Conservation (phyloP, 257 asterid species). For the Solanum piurae region DNA sequence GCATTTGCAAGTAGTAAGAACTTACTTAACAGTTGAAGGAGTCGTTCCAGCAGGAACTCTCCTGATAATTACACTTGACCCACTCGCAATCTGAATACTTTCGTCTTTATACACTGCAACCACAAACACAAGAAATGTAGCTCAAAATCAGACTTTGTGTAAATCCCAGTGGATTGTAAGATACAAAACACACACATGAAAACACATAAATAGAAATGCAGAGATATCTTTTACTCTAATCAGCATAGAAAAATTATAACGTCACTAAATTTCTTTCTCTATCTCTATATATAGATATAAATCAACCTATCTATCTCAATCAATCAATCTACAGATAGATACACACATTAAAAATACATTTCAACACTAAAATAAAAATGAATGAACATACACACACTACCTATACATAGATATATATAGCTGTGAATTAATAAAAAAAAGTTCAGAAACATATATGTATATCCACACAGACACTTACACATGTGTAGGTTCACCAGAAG, state of each 20-base stretch:
- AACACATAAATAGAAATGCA: background rate
- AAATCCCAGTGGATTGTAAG: background rate
- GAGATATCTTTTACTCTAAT: background rate
- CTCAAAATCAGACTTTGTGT: background rate
- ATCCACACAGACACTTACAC: background rate
- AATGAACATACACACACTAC: background rate
- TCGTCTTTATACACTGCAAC: slow-evolving; percentile 50
- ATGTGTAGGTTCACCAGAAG: background rate
- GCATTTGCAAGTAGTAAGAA: background rate
- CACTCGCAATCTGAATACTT: slow-evolving; percentile 49
- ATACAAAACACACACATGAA: background rate
- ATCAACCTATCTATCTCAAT: background rate
- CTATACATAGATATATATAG: background rate
- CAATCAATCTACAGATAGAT: background rate
- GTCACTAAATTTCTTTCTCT: background rate
- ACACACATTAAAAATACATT: background rate
- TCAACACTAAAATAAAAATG: background rate
- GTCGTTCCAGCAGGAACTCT: slow-evolving; percentile 59
- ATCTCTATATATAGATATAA: background rate
- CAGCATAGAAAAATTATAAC: background rate
- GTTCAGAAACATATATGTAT: background rate
- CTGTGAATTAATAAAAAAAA: background rate
- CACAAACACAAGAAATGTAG: background rate
- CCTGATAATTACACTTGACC: slow-evolving; percentile 66
- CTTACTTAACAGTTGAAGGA: slow-evolving; percentile 36